These are phyloP conservation scores for Triangularia setosa DNA, from an alignment of 2,329 filamentous ascomycete genomes.

Conservation along the genomic window DNA sequence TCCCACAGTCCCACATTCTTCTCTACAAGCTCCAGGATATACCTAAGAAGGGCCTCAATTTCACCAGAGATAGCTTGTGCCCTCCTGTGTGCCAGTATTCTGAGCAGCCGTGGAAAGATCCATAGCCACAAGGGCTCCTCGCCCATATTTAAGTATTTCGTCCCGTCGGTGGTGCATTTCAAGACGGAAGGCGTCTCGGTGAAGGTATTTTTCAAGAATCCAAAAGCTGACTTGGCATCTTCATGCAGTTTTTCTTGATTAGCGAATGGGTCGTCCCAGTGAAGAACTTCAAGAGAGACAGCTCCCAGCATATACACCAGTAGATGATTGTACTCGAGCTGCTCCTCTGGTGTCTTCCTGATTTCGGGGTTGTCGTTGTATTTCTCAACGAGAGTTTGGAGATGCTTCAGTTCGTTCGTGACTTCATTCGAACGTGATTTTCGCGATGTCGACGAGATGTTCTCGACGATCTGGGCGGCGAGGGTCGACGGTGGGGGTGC, in stretches of 20 bases:
- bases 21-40: slow-evolving; percentile 44
- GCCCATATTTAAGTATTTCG: slow-evolving; percentile 49
- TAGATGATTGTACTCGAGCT: slow-evolving; percentile 74
- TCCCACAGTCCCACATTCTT: slow-evolving; percentile 47
- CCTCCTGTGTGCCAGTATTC: slow-evolving; percentile 50
- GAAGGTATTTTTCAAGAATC: slow-evolving; percentile 72
- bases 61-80: slow-evolving; percentile 46
- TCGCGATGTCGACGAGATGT: slow-evolving; percentile 60
- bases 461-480: slow-evolving; percentile 81
- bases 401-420: slow-evolving; percentile 64
- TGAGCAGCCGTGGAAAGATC: slow-evolving; percentile 57
- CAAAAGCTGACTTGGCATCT: slow-evolving; percentile 68
- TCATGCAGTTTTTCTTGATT: slow-evolving; percentile 50
- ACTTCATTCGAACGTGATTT: slow-evolving; percentile 59
- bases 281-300: slow-evolving; percentile 68
- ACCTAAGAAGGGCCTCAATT: slow-evolving; percentile 51
- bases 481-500: slow-evolving; percentile 70
- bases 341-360: slow-evolving; percentile 61
- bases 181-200: slow-evolving; percentile 71
- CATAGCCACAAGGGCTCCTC: slow-evolving; percentile 62
- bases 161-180: slow-evolving; percentile 39
- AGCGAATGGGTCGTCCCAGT: slow-evolving; percentile 65
- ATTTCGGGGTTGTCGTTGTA: slow-evolving; percentile 48
- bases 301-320: slow-evolving; percentile 80
- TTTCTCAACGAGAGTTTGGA: slow-evolving; percentile 56